These are phyloP conservation scores for Cyclostephanos invisitatus DNA, from an alignment of 108 stramenopile species.

Conservation along the genomic window DNA sequence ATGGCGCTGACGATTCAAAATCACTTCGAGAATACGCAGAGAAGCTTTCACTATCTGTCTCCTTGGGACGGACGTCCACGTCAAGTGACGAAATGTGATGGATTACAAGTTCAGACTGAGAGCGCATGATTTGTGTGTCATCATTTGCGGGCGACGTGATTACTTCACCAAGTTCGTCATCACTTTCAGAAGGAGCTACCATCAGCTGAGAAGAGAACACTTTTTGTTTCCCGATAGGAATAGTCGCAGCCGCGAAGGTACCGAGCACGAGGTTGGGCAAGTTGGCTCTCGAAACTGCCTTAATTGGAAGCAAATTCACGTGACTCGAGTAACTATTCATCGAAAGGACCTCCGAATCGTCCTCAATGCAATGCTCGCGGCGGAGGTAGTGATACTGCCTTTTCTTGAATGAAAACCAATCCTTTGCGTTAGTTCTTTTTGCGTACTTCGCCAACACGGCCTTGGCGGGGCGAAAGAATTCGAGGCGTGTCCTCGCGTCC, in stretches of 20 bases:
- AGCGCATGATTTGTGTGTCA: too few species aligned
- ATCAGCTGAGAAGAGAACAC: neutral
- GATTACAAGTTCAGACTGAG: neutral
- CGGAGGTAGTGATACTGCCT: conserved; percentile 26
- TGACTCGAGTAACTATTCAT: conserved; percentile 41
- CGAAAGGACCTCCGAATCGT: conserved; percentile 36
- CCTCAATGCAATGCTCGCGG: conserved; percentile 16
- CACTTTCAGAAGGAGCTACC: neutral
- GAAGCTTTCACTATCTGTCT: conserved; percentile 15
- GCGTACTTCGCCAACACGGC: neutral
- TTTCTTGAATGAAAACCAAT: conserved; percentile 29
- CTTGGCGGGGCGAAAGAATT: conserved; percentile 13
- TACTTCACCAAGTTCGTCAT: neutral
- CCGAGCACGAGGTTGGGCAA: conserved; percentile 31
- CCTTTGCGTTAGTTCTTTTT: conserved; percentile 20
- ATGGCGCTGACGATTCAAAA: conserved; percentile 27
- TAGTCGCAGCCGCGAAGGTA: conserved; percentile 39
- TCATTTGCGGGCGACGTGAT: too few species aligned
- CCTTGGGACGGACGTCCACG: conserved; percentile 3
- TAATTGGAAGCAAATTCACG: conserved; percentile 10
- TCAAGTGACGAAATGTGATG: conserved; percentile 3
- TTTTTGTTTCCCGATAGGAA: conserved; percentile 21
- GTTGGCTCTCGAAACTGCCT: neutral
- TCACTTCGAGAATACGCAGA: conserved; percentile 22
- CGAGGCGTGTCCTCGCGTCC: conserved; percentile 9